A percentile compares a stretch with the other conserved stretches of the same genome.
Conservation (phyloP, 192 early-diverging fungal species). For the Phycomyces blakesleeanus region DNA sequence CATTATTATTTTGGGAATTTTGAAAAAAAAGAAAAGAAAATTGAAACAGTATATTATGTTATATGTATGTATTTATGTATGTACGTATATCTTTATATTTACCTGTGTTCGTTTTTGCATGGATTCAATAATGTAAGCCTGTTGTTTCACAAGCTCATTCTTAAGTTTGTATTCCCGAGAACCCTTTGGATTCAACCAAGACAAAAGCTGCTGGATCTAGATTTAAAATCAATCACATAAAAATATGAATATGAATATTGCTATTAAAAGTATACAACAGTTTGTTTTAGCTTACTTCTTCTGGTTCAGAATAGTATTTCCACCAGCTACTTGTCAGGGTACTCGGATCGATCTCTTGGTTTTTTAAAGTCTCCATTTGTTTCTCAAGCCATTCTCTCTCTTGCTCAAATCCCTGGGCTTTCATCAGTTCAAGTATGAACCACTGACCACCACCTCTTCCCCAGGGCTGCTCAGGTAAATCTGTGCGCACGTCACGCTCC, state of each 20-base stretch:
- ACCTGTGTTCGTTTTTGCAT: slow-evolving; percentile 19
- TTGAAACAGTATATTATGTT: no score
- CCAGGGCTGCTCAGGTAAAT: slow-evolving; percentile 14
- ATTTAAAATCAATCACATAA: slow-evolving; percentile 36
- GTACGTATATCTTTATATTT: background rate
- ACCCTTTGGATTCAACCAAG: slow-evolving; percentile 78
- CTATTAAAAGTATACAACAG: no score
- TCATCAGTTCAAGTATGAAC: slow-evolving; percentile 18
- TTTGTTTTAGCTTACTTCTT: no score
- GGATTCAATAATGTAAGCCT: slow-evolving; percentile 17
- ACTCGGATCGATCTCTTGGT: background rate
- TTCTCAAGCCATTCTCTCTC: slow-evolving; percentile 32
- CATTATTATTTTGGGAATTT: no score
- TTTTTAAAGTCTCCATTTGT: slow-evolving; percentile 2
- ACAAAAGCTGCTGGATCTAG: slow-evolving; percentile 64
- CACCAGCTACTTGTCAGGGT: slow-evolving; percentile 10
- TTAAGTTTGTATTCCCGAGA: slow-evolving; percentile 62
- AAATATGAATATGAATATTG: slow-evolving; percentile 18
- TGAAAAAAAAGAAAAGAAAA: no score
- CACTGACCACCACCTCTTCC: slow-evolving; percentile 25
- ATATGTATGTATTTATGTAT: no score
- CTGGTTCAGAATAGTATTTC: slow-evolving; percentile 30
- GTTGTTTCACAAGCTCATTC: slow-evolving; percentile 22
- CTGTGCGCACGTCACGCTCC: slow-evolving; percentile 19
- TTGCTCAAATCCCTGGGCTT: slow-evolving; percentile 25